Percentiles rank a stretch among this genome's conserved stretches.
These are phyloP conservation scores for Hyaloscypha bicolor DNA, from an alignment of 495 filamentous ascomycete species.

Conservation along the genomic window DNA sequence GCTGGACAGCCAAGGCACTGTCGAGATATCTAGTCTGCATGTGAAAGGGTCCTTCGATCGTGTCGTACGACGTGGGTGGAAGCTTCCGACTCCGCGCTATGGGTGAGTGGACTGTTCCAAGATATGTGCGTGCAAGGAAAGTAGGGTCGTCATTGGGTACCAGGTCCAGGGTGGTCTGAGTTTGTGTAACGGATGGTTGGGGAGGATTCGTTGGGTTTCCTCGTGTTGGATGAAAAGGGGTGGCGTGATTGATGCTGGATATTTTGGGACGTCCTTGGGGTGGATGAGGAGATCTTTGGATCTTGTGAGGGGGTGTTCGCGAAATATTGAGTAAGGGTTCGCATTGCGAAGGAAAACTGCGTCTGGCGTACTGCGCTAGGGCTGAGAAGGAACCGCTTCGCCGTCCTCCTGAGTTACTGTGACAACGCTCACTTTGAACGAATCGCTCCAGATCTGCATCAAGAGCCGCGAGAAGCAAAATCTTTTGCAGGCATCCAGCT, in stretches of 20 bases:
- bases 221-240: background rate
- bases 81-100: background rate
- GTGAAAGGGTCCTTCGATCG: background rate
- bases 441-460: too few relatives aligned
- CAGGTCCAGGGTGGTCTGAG: background rate
- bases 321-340: too few relatives aligned
- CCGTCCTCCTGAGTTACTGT: too few relatives aligned
- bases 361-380: too few relatives aligned
- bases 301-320: background rate
- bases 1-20: background rate
- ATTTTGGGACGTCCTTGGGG: too few relatives aligned
- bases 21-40: background rate
- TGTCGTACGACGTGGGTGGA: background rate
- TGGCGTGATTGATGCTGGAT: background rate
- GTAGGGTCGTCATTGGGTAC: background rate
- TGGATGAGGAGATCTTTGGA: background rate
- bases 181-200: slow-evolving; percentile 8
- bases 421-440: too few relatives aligned
- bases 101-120: background rate
- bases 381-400: too few relatives aligned
- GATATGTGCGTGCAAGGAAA: background rate
- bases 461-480: too few relatives aligned
- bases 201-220: background rate
- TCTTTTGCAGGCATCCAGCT: too few relatives aligned
- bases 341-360: too few relatives aligned